Conservation (phyloP, 75 land plant genomes). For the Pseudotsuga menziesii region DNA sequence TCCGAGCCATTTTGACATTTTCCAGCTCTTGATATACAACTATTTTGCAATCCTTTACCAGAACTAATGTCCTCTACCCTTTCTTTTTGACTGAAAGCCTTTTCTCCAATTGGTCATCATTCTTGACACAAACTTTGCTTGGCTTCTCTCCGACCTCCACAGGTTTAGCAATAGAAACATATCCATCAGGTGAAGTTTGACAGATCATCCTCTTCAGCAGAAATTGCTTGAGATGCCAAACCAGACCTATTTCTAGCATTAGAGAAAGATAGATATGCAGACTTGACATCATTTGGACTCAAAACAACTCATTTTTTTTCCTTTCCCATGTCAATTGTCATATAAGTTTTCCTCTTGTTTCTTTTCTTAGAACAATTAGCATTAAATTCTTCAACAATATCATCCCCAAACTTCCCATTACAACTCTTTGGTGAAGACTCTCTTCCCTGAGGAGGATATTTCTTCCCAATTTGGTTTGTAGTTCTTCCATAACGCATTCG, state of each 20-base stretch:
- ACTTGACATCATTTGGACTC: conserved; percentile 14
- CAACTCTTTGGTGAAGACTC: too few relatives aligned
- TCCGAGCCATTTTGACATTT: too few relatives aligned
- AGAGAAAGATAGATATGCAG: conserved; percentile 8
- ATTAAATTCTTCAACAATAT: conserved; percentile 9
- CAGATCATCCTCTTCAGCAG: background rate
- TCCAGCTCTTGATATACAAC: background rate
- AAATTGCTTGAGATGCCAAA: conserved; percentile 2
- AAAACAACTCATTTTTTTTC: conserved; percentile 26
- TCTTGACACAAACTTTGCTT: background rate
- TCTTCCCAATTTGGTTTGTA: too few relatives aligned
- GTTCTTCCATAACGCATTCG: too few relatives aligned
- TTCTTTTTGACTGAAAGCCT: background rate
- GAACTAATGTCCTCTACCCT: background rate
- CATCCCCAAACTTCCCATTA: conserved; percentile 20
- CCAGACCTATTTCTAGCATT: conserved; percentile 10
- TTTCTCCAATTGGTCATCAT: background rate
- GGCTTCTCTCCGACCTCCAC: background rate
- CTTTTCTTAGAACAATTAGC: conserved; percentile 10
- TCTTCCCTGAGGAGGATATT: too few relatives aligned
- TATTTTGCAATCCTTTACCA: background rate
- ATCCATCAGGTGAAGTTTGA: background rate
- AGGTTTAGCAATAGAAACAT: background rate
- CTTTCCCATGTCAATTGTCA: background rate
- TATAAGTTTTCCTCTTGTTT: conserved; percentile 4